A percentile compares a stretch with the other conserved stretches of the same genome.
Evolutionary conservation across 495 filamentous ascomycete genomes (phyloP).

Genomic region (Friedmanniomyces simplex): DNA sequence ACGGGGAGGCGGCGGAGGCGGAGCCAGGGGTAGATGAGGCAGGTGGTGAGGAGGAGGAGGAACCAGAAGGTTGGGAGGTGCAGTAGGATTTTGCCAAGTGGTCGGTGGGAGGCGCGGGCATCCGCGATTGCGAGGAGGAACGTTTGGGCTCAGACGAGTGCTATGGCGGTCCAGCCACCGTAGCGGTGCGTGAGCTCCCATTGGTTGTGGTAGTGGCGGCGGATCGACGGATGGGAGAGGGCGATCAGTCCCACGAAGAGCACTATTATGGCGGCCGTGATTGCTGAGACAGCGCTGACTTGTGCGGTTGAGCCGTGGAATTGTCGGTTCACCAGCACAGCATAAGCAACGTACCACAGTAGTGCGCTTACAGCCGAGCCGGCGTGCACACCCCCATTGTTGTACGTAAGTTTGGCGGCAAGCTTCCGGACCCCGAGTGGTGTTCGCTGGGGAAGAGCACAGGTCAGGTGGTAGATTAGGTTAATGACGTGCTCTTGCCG

Average conservation of each 20-base stretch:
- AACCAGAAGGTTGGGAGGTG: constrained; percentile 58
- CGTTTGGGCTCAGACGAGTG: constrained; percentile 48
- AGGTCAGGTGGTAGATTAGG: constrained; percentile 21
- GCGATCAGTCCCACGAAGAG: constrained; percentile 31
- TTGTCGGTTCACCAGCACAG: constrained; percentile 8
- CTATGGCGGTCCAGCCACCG: constrained; percentile 51
- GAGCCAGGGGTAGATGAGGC: constrained; percentile 58
- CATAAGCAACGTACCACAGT: constrained; percentile 26
- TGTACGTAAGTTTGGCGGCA: constrained; percentile 25
- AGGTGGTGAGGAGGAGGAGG: constrained; percentile 47
- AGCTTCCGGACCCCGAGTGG: constrained; percentile 19
- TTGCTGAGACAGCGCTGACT: neutral
- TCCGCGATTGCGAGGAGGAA: constrained; percentile 30
- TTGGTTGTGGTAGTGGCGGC: constrained; percentile 47
- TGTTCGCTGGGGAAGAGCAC: constrained; percentile 13
- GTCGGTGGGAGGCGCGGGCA: constrained; percentile 21
- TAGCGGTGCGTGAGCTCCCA: constrained; percentile 62
- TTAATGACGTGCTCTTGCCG: constrained; percentile 32
- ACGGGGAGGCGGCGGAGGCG: constrained; percentile 52
- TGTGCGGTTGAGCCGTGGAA: constrained; percentile 4
- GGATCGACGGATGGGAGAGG: constrained; percentile 40
- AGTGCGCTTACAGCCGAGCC: constrained; percentile 22
- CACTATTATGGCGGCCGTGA: constrained; percentile 14
- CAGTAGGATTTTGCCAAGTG: constrained; percentile 37
- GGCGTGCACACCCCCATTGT: constrained; percentile 26